Conservation (phyloP, 192 early-diverging fungal species). For the Rhizoclosmatium sp. region DNA sequence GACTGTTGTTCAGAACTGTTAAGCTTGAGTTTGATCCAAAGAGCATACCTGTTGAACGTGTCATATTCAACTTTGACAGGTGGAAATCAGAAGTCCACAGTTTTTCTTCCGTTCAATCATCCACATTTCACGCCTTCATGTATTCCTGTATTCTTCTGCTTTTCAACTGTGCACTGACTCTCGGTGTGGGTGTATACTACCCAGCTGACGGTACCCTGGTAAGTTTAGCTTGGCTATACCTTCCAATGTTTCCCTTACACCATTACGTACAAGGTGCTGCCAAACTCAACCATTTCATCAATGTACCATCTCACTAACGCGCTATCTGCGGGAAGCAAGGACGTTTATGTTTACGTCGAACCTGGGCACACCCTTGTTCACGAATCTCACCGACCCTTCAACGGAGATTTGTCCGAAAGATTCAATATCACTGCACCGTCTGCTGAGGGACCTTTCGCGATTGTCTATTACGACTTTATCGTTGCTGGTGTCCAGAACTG, state of each 20-base stretch:
- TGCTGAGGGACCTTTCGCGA: background rate
- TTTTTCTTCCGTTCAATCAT: background rate
- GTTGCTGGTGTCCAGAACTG: slow-evolving; percentile 3
- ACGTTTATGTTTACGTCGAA: slow-evolving; percentile 27
- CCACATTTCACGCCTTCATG: background rate
- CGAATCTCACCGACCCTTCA: background rate
- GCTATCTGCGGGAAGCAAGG: slow-evolving; percentile 2
- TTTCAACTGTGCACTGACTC: background rate
- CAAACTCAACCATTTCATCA: background rate
- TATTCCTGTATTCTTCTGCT: background rate
- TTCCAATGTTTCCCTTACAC: background rate
- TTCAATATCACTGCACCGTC: slow-evolving; percentile 5
- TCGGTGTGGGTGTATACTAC: background rate
- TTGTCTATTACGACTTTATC: slow-evolving; percentile 23
- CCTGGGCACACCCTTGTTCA: slow-evolving; percentile 18
- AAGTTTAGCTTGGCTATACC: background rate
- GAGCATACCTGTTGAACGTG: too few species aligned
- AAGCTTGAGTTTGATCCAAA: too few species aligned
- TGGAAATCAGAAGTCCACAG: background rate
- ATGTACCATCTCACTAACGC: slow-evolving; percentile 14
- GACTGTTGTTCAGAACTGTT: too few species aligned
- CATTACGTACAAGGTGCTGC: background rate
- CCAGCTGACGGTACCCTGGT: background rate
- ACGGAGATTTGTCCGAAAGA: background rate
- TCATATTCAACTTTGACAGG: too few species aligned